Conservation (phyloP, 257 asterid genomes). For the Salvia miltiorrhiza region DNA sequence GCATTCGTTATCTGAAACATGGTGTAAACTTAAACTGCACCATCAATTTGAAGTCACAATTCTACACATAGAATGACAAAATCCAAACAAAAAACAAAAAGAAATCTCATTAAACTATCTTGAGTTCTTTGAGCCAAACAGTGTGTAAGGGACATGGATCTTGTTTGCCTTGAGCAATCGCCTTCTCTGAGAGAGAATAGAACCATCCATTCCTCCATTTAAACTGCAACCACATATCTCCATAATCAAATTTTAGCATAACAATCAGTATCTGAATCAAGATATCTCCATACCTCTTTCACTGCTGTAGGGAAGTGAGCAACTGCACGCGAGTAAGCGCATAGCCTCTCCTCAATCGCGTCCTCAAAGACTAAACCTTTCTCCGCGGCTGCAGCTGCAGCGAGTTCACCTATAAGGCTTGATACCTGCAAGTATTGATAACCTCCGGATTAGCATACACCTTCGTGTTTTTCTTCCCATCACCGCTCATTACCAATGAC, state of each 20-base stretch:
- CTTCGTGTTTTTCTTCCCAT: not conserved
- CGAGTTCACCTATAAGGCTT: conserved; percentile 71
- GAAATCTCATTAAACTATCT: conserved; percentile 32
- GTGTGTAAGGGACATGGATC: conserved; percentile 96
- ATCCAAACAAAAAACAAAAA: too few species aligned
- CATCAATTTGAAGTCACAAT: too few species aligned
- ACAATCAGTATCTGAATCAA: not conserved
- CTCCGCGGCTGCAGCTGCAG: conserved; percentile 80
- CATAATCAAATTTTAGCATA: not conserved
- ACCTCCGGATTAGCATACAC: not conserved
- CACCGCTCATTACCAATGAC: too few species aligned
- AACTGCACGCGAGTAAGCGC: conserved; percentile 94
- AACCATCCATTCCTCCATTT: conserved; percentile 99
- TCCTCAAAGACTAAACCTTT: conserved; percentile 69
- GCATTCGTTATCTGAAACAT: too few species aligned
- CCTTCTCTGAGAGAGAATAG: conserved; percentile 81
- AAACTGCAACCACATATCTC: conserved; percentile 48
- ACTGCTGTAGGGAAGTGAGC: conserved; percentile 98
- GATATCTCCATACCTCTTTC: conserved; percentile 61
- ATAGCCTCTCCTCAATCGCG: conserved; percentile 76
- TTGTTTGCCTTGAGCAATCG: conserved; percentile 66
- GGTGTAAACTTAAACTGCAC: too few species aligned
- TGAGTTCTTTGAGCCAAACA: conserved; percentile 90
- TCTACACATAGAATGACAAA: too few species aligned
- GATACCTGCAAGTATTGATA: conserved; percentile 54